These are phyloP conservation scores for Pseudogymnoascus pannorum DNA, from an alignment of 2,329 filamentous ascomycete species.

Conservation along the genomic window DNA sequence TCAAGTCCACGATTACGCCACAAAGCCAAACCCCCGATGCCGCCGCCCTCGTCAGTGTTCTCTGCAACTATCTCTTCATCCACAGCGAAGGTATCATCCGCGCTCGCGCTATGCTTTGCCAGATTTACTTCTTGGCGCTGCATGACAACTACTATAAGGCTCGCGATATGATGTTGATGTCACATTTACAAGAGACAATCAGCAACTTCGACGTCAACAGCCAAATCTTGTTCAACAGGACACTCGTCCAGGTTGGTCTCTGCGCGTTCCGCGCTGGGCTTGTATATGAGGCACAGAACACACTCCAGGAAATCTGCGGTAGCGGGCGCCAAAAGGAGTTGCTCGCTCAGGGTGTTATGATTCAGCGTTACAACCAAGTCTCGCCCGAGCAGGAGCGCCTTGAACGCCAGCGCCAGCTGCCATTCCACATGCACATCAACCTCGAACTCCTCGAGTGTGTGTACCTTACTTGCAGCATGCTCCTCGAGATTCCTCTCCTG, in stretches of 20 bases:
- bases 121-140: conserved; percentile 96
- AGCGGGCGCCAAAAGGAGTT: conserved; percentile 97
- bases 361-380: conserved; percentile 93
- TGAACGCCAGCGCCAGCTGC: conserved; percentile 93
- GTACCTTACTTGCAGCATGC: conserved; percentile 98
- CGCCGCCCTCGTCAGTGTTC: conserved; percentile 67
- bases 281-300: conserved; percentile 95
- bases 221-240: conserved; percentile 98
- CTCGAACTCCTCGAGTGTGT: conserved; percentile 96
- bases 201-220: conserved; percentile 93
- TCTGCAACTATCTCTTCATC: conserved; percentile 92
- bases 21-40: conserved; percentile 63
- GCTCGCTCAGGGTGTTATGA: conserved; percentile 94
- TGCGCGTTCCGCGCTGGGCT: conserved; percentile 97
- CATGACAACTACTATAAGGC: conserved; percentile 98
- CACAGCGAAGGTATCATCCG: conserved; percentile 94
- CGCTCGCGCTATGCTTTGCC: conserved; percentile 93
- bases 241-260: conserved; percentile 92
- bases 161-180: conserved; percentile 99
- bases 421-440: conserved; percentile 99
- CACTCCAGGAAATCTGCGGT: conserved; percentile 95
- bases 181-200: conserved; percentile 95
- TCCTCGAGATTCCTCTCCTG: conserved; percentile 93
- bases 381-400: conserved; percentile 96
- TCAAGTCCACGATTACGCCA: conserved; percentile 76